Conservation (phyloP, 208 protist genomes). For the Trypanosoma boissoni region DNA sequence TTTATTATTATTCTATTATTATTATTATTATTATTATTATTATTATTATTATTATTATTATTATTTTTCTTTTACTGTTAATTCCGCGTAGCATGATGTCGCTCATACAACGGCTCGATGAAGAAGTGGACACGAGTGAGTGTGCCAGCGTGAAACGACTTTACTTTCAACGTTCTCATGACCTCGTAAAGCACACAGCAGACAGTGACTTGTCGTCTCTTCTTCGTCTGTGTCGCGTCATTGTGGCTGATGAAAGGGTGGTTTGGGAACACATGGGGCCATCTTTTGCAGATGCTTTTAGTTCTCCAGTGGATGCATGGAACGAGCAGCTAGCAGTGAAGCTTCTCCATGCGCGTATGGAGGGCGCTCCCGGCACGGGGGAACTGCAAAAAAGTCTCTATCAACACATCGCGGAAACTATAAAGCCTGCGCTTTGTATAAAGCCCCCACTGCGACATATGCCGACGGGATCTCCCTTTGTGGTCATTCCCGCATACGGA, state of each 20-base stretch:
- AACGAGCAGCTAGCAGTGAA: constrained; percentile 87
- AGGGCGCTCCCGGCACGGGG: not conserved
- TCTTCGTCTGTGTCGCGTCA: constrained; percentile 47
- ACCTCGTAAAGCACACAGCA: not conserved
- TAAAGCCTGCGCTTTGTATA: constrained; percentile 39
- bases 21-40: too few relatives aligned
- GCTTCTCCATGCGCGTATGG: constrained; percentile 41
- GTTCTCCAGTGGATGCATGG: constrained; percentile 47
- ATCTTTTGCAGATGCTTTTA: constrained; percentile 32
- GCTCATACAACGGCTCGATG: constrained; percentile 34
- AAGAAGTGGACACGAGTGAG: constrained; percentile 44
- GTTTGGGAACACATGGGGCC: constrained; percentile 67
- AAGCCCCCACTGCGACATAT: not conserved
- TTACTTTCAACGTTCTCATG: constrained; percentile 29
- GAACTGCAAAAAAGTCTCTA: constrained; percentile 30
- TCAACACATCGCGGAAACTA: constrained; percentile 26
- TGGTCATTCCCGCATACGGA: constrained; percentile 13
- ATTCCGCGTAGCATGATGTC: too few relatives aligned
- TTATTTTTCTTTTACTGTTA: too few relatives aligned
- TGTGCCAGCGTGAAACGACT: constrained; percentile 48
- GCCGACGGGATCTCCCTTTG: not conserved
- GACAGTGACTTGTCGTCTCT: constrained; percentile 17
- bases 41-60: too few relatives aligned
- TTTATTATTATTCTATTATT: too few relatives aligned
- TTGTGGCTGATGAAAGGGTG: constrained; percentile 62